Percentiles rank a stretch among this genome's conserved stretches.
These are phyloP conservation scores for Aspergillus pseudoterreus DNA, from an alignment of 2,329 filamentous ascomycete genomes.

Conservation along the genomic window DNA sequence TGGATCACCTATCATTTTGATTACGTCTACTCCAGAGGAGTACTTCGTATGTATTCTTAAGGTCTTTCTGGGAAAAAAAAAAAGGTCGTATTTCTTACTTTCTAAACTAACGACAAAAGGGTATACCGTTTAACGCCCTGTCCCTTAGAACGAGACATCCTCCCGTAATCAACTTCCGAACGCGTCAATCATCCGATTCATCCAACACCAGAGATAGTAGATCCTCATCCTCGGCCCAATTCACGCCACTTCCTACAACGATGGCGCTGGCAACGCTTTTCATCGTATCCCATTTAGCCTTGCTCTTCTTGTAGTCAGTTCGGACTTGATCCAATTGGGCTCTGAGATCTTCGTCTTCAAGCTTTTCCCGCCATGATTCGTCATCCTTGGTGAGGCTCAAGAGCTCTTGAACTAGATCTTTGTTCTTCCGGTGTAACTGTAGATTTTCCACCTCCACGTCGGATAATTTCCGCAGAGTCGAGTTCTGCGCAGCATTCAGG, in stretches of 20 bases:
- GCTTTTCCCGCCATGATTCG: slow-evolving; percentile 49
- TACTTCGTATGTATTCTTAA: not conserved
- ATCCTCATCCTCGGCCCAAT: slow-evolving; percentile 70
- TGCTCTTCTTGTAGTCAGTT: slow-evolving; percentile 57
- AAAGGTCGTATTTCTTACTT: not conserved
- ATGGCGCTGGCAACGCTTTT: slow-evolving; percentile 76
- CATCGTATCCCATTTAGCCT: slow-evolving; percentile 67
- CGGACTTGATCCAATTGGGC: slow-evolving; percentile 59
- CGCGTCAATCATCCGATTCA: slow-evolving; percentile 51
- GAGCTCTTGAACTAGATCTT: slow-evolving; percentile 59
- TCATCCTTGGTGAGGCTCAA: slow-evolving; percentile 60
- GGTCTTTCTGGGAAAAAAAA: no score
- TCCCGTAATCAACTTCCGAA: no score
- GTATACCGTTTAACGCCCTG: slow-evolving; percentile 1
- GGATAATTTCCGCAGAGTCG: slow-evolving; percentile 52
- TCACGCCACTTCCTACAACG: slow-evolving; percentile 74
- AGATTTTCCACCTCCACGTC: slow-evolving; percentile 58
- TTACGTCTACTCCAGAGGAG: not conserved
- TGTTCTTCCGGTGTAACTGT: slow-evolving; percentile 57
- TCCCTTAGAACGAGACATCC: no score
- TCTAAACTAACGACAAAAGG: not conserved
- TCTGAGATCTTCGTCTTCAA: slow-evolving; percentile 51
- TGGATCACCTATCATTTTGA: not conserved
- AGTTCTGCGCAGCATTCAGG: slow-evolving; percentile 52
- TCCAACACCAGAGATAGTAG: slow-evolving; percentile 70